Evolutionary conservation across 1,284 basidiomycete genomes (phyloP), one percentile per base, ranked within the genome.

Genomic region (Malassezia vespertilionis): DNA sequence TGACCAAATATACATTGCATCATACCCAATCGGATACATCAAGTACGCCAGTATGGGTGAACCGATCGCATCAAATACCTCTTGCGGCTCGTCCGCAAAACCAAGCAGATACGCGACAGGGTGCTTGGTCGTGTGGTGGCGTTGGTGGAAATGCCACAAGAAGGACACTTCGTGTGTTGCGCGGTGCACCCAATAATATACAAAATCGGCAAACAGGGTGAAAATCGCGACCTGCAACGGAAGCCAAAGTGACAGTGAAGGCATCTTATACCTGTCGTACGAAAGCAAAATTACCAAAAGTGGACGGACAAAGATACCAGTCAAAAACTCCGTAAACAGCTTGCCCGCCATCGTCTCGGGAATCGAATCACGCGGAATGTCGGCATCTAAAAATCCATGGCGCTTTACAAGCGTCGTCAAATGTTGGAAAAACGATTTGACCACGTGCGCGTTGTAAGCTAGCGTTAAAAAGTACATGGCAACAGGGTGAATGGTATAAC

Each of bases 161-260:
- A 21, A 46, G 3, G 36, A 28, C 2, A 61, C 44, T 39, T 65
- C 58, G 40, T 67, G 65, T 48, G 63, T 62, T 1, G 50, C 39
- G 10, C 61, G 56, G 30, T 67, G 65, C 33, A 59, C 63, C 52
- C 53, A 54, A 51, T 62, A 66, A 47, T 62, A 67, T 30, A 51
- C 54, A 22, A 62, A 62, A 43, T 63, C 58, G 5, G 49, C 40
- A 14, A 51, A 39, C 10, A 54, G 28, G 9, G 52, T 44, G 14
- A 51, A 56, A 21, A 54, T 35, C 2, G 33, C 44, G 26, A 47
- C 28, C 31, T 60, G 55, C 12, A 61, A 3, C 5, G 52, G 54
- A 1, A 58, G 17, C 56, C 53, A 56, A 0, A 48, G 9, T 9
- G 15, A 17, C 8, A 48, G 26, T 2, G 15, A 11, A 34, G 49